Base-by-base conservation (phyloP, 305 asterid species). In the Rubia balearica region DNA sequence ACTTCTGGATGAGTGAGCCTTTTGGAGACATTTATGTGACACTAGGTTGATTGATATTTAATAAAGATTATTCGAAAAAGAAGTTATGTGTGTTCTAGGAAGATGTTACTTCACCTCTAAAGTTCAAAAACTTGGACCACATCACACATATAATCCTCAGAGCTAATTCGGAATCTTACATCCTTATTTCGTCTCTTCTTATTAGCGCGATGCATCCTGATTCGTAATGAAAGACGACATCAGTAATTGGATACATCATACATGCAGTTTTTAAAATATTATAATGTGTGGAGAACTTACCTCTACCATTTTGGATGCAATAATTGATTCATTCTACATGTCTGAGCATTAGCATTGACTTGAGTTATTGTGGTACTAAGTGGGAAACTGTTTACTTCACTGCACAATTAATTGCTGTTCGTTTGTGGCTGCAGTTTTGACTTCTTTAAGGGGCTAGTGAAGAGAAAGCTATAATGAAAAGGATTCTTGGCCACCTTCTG, bases 361-460 rank as follows among this genome's bases (percentile, higher is more conserved):
- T 2, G 5, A 16, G 19, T 16, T 49, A 49, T 49, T 49, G 57
- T 49, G 57, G 57, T 49, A 49, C 57, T 49, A 49, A 5, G 21
- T 49, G 57, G 8, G 21, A 48, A 5, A 9, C 13, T 9, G 13
- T 7, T 55, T 2, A 55, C 11, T 3, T 55, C 61, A 5, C 7
- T 19, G 61, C 61, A 17, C 22, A 8, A 21, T 14, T 51, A 30
- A 73, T 73, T 21, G 8, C 73, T 53, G 55, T 56, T 75, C 78
- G 72, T 67, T 65, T 75, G 75, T 81, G 86, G 80, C 83, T 79
- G 74, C 94, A 90, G 96, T 77, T 87, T 92, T 48, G 91, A 87
- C 80, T 92, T 92, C 95, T 85, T 92, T 75, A 84, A 85, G 79
- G 96, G 95, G 77, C 89, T 90, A 45, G 83, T 89, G 68, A 84